Evolutionary conservation across 75 land plant species (phyloP).

Genomic region (Larix kaempferi): DNA sequence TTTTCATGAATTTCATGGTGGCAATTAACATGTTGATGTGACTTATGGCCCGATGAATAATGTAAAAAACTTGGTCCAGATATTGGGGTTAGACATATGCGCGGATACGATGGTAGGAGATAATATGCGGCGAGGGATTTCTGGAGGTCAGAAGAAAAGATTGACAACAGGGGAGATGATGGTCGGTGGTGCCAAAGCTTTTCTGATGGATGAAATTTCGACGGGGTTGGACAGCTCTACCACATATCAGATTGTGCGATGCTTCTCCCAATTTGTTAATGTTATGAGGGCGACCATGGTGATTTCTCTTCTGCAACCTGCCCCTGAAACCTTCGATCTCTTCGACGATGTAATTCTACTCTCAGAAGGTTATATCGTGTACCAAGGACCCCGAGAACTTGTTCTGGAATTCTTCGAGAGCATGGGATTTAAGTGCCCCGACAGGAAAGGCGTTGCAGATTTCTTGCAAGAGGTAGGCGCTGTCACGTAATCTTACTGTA

Average conservation of each 20-base stretch:
- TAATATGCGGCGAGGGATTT: conserved; percentile 80
- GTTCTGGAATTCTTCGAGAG: conserved; percentile 64
- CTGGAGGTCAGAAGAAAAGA: conserved; percentile 89
- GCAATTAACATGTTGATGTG: background rate
- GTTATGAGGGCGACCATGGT: conserved; percentile 65
- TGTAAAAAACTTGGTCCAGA: conserved; percentile 11
- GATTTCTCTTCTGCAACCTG: conserved; percentile 82
- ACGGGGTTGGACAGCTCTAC: conserved; percentile 88
- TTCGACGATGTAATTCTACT: conserved; percentile 86
- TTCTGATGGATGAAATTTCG: conserved; percentile 92
- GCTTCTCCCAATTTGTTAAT: conserved; percentile 49
- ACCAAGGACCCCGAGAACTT: conserved; percentile 67
- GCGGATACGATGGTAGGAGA: conserved; percentile 81
- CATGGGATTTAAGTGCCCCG: conserved; percentile 84
- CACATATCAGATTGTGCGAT: conserved; percentile 67
- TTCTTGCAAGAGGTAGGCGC: conserved; percentile 78
- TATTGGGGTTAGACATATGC: conserved; percentile 74
- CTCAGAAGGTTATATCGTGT: conserved; percentile 68
- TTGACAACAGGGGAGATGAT: conserved; percentile 84
- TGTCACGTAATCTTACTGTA: no score
- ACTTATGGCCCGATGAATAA: background rate
- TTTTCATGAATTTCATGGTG: background rate
- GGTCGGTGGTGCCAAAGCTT: conserved; percentile 69
- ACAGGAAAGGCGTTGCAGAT: conserved; percentile 77
- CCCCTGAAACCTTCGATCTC: conserved; percentile 79